Conservation (phyloP, 1,139 yeast genomes). For the Magnusiomyces fungicola region DNA sequence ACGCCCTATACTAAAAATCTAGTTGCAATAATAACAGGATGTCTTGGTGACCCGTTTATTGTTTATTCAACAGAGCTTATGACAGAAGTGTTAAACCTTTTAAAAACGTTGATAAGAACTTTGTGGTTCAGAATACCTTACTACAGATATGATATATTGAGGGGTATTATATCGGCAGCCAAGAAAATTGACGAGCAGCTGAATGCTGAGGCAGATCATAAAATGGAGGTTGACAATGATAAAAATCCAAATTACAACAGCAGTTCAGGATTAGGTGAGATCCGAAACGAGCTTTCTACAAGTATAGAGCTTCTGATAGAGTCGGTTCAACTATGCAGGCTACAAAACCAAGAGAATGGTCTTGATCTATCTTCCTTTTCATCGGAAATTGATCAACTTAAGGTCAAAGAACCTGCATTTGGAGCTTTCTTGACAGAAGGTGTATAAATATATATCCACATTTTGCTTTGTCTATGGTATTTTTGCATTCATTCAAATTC, state of each 20-base stretch:
- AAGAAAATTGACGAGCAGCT: conserved; percentile 11
- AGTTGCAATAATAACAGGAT: conserved; percentile 21
- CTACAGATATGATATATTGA: conserved; percentile 33
- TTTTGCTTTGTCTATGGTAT: background rate
- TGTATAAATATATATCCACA: too few relatives aligned
- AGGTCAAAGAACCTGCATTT: background rate
- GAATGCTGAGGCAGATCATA: background rate
- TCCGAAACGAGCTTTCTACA: background rate
- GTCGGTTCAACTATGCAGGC: background rate
- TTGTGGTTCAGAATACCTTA: conserved; percentile 32
- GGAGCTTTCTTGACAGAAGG: background rate
- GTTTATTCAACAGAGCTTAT: conserved; percentile 23
- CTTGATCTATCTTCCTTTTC: background rate
- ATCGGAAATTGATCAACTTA: background rate
- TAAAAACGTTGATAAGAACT: conserved; percentile 22
- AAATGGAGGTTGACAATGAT: background rate
- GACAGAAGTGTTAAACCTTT: conserved; percentile 18
- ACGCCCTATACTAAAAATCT: conserved; percentile 26
- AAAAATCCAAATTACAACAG: too few relatives aligned
- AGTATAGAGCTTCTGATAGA: background rate
- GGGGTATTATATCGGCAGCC: conserved; percentile 28
- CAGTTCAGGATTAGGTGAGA: background rate
- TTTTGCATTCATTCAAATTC: too few relatives aligned
- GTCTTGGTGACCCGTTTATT: conserved; percentile 31
- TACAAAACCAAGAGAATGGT: background rate